Conservation (phyloP, 257 asterid species). For the Rhazya stricta region DNA sequence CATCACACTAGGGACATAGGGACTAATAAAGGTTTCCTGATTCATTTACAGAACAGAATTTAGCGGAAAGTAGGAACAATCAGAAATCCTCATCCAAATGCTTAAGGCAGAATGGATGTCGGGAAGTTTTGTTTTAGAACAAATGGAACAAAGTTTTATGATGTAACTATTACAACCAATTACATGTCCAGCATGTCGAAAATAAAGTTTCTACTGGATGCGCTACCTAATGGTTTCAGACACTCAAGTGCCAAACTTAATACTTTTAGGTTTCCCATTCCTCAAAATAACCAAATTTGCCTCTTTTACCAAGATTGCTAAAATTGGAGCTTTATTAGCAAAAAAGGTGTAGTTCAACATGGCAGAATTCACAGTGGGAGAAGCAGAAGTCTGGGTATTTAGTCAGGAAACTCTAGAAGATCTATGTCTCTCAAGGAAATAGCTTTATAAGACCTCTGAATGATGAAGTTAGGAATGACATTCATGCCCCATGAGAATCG, state of each 20-base stretch:
- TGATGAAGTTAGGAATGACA: neutral
- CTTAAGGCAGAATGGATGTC: neutral
- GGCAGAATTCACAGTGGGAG: neutral
- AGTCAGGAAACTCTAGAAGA: neutral
- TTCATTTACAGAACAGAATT: neutral
- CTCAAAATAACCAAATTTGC: neutral
- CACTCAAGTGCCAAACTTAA: neutral
- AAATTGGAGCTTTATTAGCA: neutral
- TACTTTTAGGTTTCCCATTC: neutral
- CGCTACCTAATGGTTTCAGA: neutral
- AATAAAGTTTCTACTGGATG: neutral
- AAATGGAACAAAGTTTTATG: neutral
- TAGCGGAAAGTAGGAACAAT: neutral
- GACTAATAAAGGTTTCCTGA: neutral
- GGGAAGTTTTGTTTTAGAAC: neutral
- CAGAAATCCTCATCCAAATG: neutral
- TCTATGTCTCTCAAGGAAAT: neutral
- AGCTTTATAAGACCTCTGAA: neutral
- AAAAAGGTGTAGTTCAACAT: neutral
- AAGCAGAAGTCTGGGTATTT: no score
- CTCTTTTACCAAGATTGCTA: neutral
- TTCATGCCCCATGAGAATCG: neutral
- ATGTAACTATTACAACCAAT: neutral
- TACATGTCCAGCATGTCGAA: neutral
- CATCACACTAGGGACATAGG: neutral